These are phyloP conservation scores for Tetradesmus lagerheimii DNA, from an alignment of 139 green algal species.

Conservation along the genomic window DNA sequence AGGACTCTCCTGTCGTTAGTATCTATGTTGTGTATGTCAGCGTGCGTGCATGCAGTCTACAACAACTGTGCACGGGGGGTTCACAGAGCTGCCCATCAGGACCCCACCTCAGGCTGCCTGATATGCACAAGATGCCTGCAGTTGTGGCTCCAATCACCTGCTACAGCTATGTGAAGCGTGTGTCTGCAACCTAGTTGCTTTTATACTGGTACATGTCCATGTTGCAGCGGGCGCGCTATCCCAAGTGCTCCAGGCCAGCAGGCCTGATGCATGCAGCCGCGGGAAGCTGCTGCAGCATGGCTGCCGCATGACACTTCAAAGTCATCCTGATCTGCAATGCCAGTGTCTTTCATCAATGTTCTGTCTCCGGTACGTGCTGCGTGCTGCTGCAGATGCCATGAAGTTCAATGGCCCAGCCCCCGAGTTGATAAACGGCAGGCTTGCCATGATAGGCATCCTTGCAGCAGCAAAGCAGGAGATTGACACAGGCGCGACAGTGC, in stretches of 20 bases:
- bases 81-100: neutral
- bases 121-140: neutral
- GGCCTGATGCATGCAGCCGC: too few relatives aligned
- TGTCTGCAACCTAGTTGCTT: too few relatives aligned
- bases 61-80: too few relatives aligned
- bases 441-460: constrained; percentile 87
- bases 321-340: too few relatives aligned
- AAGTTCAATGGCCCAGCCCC: constrained; percentile 80
- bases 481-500: constrained; percentile 60
- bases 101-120: neutral
- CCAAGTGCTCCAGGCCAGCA: neutral
- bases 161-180: neutral
- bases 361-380: too few relatives aligned
- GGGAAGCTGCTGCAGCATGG: too few relatives aligned
- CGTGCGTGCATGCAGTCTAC: neutral
- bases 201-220: neutral
- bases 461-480: constrained; percentile 64
- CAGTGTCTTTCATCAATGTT: too few relatives aligned
- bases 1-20: too few relatives aligned
- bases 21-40: neutral
- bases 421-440: constrained; percentile 84
- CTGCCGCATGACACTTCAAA: too few relatives aligned
- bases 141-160: neutral
- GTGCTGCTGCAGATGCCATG: constrained; percentile 62
- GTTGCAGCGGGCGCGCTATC: too few relatives aligned